These are phyloP conservation scores for Hamigera avellanea DNA, from an alignment of 495 filamentous ascomycete genomes.

Conservation along the genomic window DNA sequence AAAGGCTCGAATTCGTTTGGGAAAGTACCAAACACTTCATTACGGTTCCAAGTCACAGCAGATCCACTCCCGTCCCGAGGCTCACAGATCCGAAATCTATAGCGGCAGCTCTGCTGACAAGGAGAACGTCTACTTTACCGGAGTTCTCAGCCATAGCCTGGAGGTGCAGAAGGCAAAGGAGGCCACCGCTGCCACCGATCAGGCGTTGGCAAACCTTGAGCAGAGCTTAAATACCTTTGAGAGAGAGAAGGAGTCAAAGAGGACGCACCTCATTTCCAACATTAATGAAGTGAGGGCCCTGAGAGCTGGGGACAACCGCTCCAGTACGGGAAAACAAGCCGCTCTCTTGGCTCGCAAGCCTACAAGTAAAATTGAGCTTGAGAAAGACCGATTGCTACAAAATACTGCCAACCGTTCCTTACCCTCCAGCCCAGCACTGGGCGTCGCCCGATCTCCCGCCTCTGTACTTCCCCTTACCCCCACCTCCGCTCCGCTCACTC, in stretches of 20 bases:
- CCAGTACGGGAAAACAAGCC: conserved; percentile 11
- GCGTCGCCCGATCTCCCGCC: conserved; percentile 32
- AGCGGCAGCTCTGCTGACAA: conserved; percentile 21
- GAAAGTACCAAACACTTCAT: conserved; percentile 37
- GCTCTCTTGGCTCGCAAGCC: conserved; percentile 16
- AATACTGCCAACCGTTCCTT: conserved; percentile 43
- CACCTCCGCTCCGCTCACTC: conserved; percentile 39
- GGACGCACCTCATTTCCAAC: conserved; percentile 31
- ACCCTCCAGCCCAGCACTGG: conserved; percentile 51
- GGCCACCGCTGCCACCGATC: conserved; percentile 38
- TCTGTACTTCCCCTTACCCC: conserved; percentile 22
- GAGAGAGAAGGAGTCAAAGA: conserved; percentile 42
- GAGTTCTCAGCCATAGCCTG: conserved; percentile 43
- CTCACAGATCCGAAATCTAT: conserved; percentile 43
- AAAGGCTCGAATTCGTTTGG: conserved; percentile 37
- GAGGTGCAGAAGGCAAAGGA: conserved; percentile 45
- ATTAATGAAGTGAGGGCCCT: conserved; percentile 27
- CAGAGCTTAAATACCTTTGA: conserved; percentile 36
- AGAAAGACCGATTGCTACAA: conserved; percentile 34
- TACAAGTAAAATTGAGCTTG: conserved; percentile 26
- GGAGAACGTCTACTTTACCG: conserved; percentile 39
- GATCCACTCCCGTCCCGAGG: conserved; percentile 35
- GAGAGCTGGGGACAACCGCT: conserved; percentile 17
- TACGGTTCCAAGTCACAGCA: conserved; percentile 41
- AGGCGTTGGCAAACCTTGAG: conserved; percentile 45